Evolutionary conservation across 495 filamentous ascomycete genomes (phyloP), one percentile per base, ranked within the genome.

Genomic region (Hamigera avellanea): DNA sequence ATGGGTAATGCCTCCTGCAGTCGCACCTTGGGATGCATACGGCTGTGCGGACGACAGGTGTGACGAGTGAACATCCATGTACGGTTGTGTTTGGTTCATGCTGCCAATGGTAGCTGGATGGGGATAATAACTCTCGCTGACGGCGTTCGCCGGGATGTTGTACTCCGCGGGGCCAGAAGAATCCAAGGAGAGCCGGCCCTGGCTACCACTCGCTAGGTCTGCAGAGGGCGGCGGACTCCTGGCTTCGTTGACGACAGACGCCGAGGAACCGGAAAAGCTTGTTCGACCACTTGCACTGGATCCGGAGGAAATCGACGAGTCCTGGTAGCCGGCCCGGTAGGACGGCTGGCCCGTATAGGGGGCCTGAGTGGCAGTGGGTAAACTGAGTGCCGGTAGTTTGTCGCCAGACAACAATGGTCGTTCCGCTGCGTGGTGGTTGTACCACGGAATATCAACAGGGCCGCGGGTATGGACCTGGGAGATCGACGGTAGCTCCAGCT

Each of bases 401-500:
- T 93, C 81, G 67, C 71, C 81, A 47, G 73, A 70, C 48, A 74
- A 71, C 65, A 77, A 59, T 45, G 80, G 70, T 50, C 81, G 71
- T 62, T 80, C 73, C 26, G 70, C 63, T 52, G 75, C 77, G 63
- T 83, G 74, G 59, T 69, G 69, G 66, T 80, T 80, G 66, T 82
- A 84, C 66, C 76, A 86, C 59, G 78, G 64, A 39, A 75, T 72
- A 65, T 93, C 83, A 61, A 73, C 72, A 66, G 77, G 73, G 71
- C 81, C 86, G 80, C 87, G 82, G 76, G 80, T 77, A 61, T 86
- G 83, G 73, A 85, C 76, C 72, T 86, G 83, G 57, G 85, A 81
- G 52, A 89, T 81, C 71, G 85, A 82, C 62, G 88, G 85, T 66
- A 91, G 81, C 86, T 93, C 88, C 88, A 95, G 88, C 73, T 93